These are phyloP conservation scores for Candida caryicola DNA, from an alignment of 805 yeast species.

Conservation along the genomic window DNA sequence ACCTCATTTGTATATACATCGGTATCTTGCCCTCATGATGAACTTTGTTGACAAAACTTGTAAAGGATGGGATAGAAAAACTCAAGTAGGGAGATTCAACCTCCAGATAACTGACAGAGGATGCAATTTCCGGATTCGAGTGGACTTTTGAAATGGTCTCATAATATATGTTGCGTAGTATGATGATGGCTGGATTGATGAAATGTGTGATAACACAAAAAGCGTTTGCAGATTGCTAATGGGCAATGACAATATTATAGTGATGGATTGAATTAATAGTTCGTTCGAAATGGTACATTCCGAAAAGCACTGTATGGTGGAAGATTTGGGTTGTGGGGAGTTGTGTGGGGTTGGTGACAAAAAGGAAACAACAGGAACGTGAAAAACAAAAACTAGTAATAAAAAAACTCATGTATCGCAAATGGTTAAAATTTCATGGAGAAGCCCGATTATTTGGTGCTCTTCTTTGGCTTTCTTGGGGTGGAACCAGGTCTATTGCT, in stretches of 20 bases:
- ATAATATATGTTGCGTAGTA: too few relatives aligned
- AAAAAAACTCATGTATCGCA: neutral
- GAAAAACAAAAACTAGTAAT: neutral
- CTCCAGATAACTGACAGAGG: too few relatives aligned
- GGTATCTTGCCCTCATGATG: neutral
- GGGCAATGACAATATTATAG: neutral
- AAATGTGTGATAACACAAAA: too few relatives aligned
- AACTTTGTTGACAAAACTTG: neutral
- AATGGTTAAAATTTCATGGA: neutral
- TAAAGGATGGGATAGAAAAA: neutral
- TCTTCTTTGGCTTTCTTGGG: slow-evolving; percentile 56
- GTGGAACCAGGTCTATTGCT: slow-evolving; percentile 54
- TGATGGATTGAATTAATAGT: neutral
- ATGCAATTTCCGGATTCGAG: too few relatives aligned
- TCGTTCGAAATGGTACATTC: neutral
- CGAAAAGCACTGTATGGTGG: too few relatives aligned
- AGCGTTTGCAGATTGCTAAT: neutral
- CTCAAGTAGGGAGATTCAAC: too few relatives aligned
- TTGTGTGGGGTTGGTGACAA: neutral
- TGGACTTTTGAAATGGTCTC: too few relatives aligned
- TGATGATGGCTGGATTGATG: neutral
- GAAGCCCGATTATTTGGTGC: slow-evolving; percentile 35
- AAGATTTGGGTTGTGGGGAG: too few relatives aligned
- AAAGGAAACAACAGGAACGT: neutral
- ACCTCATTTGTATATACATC: neutral